Evolutionary conservation across 352 stramenopile species (phyloP), one percentile per base, ranked within the genome.

Genomic region (Halophytophthora polymorphica): DNA sequence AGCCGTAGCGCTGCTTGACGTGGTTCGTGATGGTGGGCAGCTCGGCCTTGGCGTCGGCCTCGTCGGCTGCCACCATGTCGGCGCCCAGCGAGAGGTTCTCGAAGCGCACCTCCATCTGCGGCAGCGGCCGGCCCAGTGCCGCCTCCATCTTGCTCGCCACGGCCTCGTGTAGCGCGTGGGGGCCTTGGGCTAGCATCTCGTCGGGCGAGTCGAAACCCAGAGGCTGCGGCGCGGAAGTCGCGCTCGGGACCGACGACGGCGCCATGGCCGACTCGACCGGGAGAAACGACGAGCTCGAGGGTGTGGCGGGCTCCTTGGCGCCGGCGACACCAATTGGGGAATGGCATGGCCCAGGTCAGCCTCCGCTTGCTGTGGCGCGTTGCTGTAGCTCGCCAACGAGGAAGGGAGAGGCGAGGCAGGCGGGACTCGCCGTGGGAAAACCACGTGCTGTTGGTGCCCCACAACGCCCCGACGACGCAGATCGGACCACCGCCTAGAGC

Each of bases 1-100:
- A 55, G 12, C 39, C 50, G 35, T 55, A 49, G 28, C n/a, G 28
- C 42, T 64, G 58, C 52, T 66, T 65, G 15, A 71, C 45, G 22
- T 70, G 53, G 48, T 74, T 73, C 4, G 48, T 22, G 33, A 77
- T 53, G 31, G 68, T 77, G 36, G 66, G 66, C 51, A 75, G 54
- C 54, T 72, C 25, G 14, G 40, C 42, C 10, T 49, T 40, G 19
- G 31, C 31, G 33, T 50, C 50, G 34, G 21, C 42, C 22, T 57
- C 42, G 3, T 50, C 28, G n/a, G 48, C 42, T 13, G 68, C 47
- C 6, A 64, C 42, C n/a, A 60, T 18, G 29, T 65, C 64, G 22
- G 37, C 50, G 17, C 41, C 44, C 11, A 58, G 41, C 23, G 50
- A 46, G 40, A 58, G 41, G 44, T 59, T 59, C 4, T 48, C 50